These are phyloP conservation scores for Solanum bulbocastanum DNA, from an alignment of 257 asterid genomes.

Conservation along the genomic window DNA sequence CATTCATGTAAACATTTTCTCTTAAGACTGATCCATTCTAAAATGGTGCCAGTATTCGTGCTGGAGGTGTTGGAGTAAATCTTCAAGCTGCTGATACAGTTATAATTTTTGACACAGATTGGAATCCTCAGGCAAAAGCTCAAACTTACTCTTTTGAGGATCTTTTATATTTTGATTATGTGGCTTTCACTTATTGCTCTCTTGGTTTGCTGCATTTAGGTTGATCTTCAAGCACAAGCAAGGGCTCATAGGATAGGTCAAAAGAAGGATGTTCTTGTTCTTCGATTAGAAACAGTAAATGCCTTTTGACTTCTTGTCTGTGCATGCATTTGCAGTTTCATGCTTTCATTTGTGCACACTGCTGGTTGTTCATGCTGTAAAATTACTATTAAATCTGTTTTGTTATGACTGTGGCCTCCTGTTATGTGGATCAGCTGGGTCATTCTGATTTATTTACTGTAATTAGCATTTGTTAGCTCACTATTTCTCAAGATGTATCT, in stretches of 20 bases:
- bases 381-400: neutral
- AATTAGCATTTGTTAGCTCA: neutral
- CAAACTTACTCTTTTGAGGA: neutral
- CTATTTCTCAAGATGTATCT: neutral
- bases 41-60: conserved; percentile 70
- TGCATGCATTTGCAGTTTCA: neutral
- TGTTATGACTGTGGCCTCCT: neutral
- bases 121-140: conserved; percentile 92
- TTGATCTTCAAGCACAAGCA: conserved; percentile 99
- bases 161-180: neutral
- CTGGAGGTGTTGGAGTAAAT: conserved; percentile 99
- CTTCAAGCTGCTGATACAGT: conserved; percentile 99
- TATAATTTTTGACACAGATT: conserved; percentile 94
- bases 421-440: neutral
- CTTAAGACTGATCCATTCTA: conserved; percentile 5
- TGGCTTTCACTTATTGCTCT: neutral
- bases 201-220: conserved; percentile 41
- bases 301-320: conserved; percentile 2
- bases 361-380: neutral
- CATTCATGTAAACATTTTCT: neutral
- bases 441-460: neutral
- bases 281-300: conserved; percentile 91
- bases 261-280: conserved; percentile 95
- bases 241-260: conserved; percentile 99
- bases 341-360: neutral